A percentile compares a stretch with the other conserved stretches of the same genome.
Conservation (phyloP, 805 yeast species). For the Lipomyces starkeyi region DNA sequence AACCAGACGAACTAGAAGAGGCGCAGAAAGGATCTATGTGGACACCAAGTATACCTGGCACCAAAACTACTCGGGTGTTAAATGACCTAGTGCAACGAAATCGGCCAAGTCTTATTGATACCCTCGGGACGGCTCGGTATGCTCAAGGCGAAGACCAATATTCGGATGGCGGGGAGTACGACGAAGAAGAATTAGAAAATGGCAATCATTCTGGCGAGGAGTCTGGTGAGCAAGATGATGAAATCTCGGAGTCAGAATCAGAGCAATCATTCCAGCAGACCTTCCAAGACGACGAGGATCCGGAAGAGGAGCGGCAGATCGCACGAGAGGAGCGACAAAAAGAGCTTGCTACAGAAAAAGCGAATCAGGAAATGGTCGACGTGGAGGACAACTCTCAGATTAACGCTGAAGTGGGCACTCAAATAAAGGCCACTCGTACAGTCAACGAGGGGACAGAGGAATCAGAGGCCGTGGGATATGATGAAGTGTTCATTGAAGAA, state of each 20-base stretch:
- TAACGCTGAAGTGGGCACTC: not conserved
- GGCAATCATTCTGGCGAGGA: not conserved
- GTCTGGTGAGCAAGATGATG: not conserved
- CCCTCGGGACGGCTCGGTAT: not conserved
- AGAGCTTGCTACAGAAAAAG: constrained; percentile 17
- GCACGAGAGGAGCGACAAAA: constrained; percentile 16
- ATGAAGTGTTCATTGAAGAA: constrained; percentile 29
- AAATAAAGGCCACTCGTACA: not conserved
- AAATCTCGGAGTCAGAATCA: not conserved
- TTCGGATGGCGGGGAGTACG: not conserved
- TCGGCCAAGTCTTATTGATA: not conserved
- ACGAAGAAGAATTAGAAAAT: constrained; percentile 12
- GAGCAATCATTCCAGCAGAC: constrained; percentile 7
- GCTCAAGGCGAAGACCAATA: constrained; percentile 5
- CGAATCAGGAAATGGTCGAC: constrained; percentile 3
- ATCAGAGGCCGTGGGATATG: constrained; percentile 11
- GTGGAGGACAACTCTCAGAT: not conserved
- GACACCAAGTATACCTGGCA: constrained; percentile 23
- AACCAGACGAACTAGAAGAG: constrained; percentile 2
- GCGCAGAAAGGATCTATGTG: constrained; percentile 15
- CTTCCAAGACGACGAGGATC: constrained; percentile 26
- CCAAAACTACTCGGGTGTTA: not conserved
- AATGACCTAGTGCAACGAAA: not conserved
- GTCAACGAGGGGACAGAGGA: not conserved
- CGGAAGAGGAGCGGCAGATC: constrained; percentile 10